Conservation (phyloP, 805 yeast genomes). For the Wickerhamomyces subpelliculosus region DNA sequence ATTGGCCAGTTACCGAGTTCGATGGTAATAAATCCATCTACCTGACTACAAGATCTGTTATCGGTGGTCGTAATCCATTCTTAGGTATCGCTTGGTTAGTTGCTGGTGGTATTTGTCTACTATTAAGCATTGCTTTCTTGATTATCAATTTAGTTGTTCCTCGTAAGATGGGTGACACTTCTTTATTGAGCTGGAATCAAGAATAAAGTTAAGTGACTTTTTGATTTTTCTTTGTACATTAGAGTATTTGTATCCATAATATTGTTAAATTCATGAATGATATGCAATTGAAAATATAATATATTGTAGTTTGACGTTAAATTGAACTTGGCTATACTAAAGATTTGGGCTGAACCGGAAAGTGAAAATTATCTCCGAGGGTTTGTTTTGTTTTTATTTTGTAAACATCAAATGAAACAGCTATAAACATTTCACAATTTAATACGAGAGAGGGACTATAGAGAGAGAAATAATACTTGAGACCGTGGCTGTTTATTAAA, state of each 20-base stretch:
- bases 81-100: slow-evolving; percentile 70
- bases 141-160: slow-evolving; percentile 55
- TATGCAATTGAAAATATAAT: no score
- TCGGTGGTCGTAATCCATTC: slow-evolving; percentile 73
- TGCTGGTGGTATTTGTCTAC: slow-evolving; percentile 63
- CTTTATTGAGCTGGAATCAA: slow-evolving; percentile 66
- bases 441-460: no score
- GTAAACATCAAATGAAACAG: slow-evolving; percentile 1
- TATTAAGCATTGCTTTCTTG: slow-evolving; percentile 46
- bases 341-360: not conserved
- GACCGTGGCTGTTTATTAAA: no score
- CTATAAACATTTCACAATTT: no score
- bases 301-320: no score
- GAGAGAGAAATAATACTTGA: no score
- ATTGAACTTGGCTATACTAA: no score
- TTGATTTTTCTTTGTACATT: no score
- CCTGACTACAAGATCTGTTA: slow-evolving; percentile 60
- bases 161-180: slow-evolving; percentile 66
- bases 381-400: slow-evolving; percentile 1
- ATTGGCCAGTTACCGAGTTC: slow-evolving; percentile 70
- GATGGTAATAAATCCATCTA: slow-evolving; percentile 63
- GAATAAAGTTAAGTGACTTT: no score
- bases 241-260: not conserved
- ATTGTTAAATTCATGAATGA: no score
- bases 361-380: not conserved